These are phyloP conservation scores for Francoa sonchifolia DNA, from an alignment of 441 rosid species.

Conservation along the genomic window DNA sequence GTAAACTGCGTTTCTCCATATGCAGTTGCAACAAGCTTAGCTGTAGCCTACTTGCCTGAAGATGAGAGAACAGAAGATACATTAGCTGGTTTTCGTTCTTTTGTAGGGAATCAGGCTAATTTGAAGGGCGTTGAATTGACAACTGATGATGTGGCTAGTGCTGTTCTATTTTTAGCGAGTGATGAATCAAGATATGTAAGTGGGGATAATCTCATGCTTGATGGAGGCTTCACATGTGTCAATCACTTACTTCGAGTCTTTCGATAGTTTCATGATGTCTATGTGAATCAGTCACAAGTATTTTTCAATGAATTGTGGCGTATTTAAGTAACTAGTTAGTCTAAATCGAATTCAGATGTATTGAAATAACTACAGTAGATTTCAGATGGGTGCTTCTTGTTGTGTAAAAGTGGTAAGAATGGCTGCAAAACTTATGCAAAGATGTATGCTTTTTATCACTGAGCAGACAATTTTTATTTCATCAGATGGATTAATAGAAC, in stretches of 20 bases:
- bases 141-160: conserved; percentile 59
- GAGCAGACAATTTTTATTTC: no score
- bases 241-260: conserved; percentile 55
- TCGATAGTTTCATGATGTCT: conserved; percentile 20
- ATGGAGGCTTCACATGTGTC: conserved; percentile 65
- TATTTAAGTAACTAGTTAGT: no score
- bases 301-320: not conserved
- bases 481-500: no score
- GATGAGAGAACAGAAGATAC: conserved; percentile 64
- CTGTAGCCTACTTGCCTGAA: conserved; percentile 63
- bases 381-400: no score
- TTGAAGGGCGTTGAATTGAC: conserved; percentile 63
- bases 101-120: conserved; percentile 44
- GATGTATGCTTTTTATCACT: no score
- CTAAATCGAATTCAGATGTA: no score
- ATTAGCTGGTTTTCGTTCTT: conserved; percentile 33
- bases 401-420: no score
- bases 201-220: conserved; percentile 73
- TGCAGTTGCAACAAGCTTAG: conserved; percentile 41
- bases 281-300: not conserved
- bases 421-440: no score
- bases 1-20: conserved; percentile 89
- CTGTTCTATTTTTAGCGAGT: conserved; percentile 67
- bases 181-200: conserved; percentile 73
- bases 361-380: no score